Evolutionary conservation across 2,329 filamentous ascomycete species (phyloP).

Genomic region (Coleophoma cylindrospora): DNA sequence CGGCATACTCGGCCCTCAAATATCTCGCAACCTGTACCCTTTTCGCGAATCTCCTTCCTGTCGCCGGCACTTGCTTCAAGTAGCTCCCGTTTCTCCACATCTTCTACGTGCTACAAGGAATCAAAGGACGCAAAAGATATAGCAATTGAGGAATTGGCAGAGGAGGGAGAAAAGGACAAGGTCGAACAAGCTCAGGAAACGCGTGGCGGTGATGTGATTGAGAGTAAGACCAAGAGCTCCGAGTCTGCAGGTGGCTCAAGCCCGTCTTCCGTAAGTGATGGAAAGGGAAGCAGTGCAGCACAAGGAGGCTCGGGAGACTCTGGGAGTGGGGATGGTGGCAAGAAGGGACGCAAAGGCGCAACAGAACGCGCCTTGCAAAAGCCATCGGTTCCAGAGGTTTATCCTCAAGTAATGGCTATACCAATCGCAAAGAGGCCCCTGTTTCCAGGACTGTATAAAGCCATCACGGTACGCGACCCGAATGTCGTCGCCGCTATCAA

Average conservation of each 20-base stretch:
- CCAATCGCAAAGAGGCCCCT: conserved; percentile 90
- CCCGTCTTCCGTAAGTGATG: conserved; percentile 9
- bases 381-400: conserved; percentile 86
- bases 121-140: conserved; percentile 31
- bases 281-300: conserved; percentile 18
- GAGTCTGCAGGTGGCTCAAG: conserved; percentile 12
- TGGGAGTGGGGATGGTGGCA: conserved; percentile 53
- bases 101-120: conserved; percentile 46
- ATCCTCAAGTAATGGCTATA: conserved; percentile 96
- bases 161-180: conserved; percentile 33
- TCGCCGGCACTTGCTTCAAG: conserved; percentile 31
- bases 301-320: conserved; percentile 20
- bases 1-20: conserved; percentile 37
- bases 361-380: conserved; percentile 78
- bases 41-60: conserved; percentile 57
- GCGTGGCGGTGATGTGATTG: conserved; percentile 37
- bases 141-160: conserved; percentile 33
- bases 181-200: conserved; percentile 25
- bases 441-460: conserved; percentile 98
- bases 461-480: conserved; percentile 91
- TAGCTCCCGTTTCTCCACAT: conserved; percentile 38
- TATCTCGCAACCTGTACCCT: conserved; percentile 58
- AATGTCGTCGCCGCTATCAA: conserved; percentile 89
- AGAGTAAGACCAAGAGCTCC: conserved; percentile 25
- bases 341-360: conserved; percentile 63